phyloP scores from a whole-genome alignment of 164 flowering plant genomes.

The Magnolia changhungtana region DNA sequence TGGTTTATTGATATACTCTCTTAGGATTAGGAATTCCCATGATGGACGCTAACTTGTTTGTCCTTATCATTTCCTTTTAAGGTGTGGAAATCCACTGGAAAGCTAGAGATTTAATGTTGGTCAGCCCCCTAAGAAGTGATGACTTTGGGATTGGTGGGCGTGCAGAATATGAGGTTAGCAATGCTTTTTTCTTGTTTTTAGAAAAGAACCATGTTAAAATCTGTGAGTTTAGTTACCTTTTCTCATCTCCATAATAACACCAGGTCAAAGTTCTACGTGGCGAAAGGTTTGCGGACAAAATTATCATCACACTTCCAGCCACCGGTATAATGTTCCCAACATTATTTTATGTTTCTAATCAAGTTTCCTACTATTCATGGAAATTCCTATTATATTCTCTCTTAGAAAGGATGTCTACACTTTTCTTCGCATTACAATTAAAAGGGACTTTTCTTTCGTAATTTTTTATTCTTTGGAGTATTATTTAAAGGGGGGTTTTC shows the following conservation, averaged over 20 bases:
- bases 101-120: constrained; percentile 32
- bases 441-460: no score
- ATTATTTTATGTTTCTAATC: background rate
- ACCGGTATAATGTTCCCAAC: constrained; percentile 40
- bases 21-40: background rate
- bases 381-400: no score
- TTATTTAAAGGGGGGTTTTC: no score
- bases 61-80: constrained; percentile 16
- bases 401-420: background rate
- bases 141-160: constrained; percentile 55
- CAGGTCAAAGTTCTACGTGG: constrained; percentile 50
- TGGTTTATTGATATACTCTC: background rate
- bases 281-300: constrained; percentile 49
- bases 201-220: background rate
- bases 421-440: no score
- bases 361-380: no score
- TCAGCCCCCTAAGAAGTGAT: constrained; percentile 36
- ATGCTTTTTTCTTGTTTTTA: background rate
- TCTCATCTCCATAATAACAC: constrained; percentile 5
- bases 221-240: background rate
- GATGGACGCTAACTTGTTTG: background rate
- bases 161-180: constrained; percentile 61
- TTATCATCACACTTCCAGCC: constrained; percentile 63
- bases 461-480: no score
- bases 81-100: constrained; percentile 71